These are phyloP conservation scores for Candida ficus DNA, from an alignment of 805 yeast species.

Conservation along the genomic window DNA sequence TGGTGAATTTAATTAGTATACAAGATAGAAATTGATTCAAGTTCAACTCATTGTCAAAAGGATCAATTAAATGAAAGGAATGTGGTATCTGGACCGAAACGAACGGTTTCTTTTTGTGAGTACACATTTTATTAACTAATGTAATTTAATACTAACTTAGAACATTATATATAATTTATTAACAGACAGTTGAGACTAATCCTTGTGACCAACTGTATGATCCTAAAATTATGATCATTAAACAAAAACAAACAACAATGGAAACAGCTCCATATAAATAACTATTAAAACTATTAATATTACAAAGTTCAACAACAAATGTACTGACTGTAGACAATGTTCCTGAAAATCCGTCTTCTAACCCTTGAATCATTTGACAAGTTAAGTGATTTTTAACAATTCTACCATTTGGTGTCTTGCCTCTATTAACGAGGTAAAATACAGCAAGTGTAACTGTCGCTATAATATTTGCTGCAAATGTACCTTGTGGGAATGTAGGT, in stretches of 20 bases:
- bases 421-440: conserved; percentile 39
- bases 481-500: conserved; percentile 50
- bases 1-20: not conserved
- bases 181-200: conserved; percentile 23
- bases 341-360: conserved; percentile 67
- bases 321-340: conserved; percentile 73
- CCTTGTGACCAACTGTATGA: conserved; percentile 67
- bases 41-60: no score
- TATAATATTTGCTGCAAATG: conserved; percentile 42
- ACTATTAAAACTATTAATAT: conserved; percentile 30
- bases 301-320: conserved; percentile 60
- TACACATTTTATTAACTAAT: not conserved
- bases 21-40: not conserved
- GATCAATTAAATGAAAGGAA: not conserved
- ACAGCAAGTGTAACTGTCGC: conserved; percentile 43
- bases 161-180: not conserved
- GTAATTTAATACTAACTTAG: conserved; percentile 1
- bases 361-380: conserved; percentile 50
- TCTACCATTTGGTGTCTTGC: conserved; percentile 27
- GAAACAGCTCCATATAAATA: conserved; percentile 49
- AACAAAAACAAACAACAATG: conserved; percentile 40
- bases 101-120: conserved; percentile 10
- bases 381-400: conserved; percentile 30
- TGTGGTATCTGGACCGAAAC: conserved; percentile 12
- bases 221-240: conserved; percentile 60